Evolutionary conservation across 345 rosid genomes (phyloP).

Genomic region (Sonneratia alba): DNA sequence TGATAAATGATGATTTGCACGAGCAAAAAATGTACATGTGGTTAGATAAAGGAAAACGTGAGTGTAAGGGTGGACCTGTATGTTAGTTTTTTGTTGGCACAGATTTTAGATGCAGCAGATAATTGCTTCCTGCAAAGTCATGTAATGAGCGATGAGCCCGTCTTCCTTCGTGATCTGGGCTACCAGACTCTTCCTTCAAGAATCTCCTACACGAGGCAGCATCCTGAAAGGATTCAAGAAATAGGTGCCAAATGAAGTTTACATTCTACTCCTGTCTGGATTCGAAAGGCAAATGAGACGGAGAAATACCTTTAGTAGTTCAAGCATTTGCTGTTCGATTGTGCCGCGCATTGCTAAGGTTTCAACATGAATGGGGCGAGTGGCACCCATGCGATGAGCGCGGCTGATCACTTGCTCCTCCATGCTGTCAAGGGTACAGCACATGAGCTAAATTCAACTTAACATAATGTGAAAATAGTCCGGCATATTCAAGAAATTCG

Average conservation of each 20-base stretch:
- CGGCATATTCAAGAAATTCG: not conserved
- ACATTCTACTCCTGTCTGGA: not conserved
- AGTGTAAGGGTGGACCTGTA: not conserved
- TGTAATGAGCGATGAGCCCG: slow-evolving; percentile 54
- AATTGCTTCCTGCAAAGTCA: slow-evolving; percentile 85
- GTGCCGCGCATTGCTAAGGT: slow-evolving; percentile 89
- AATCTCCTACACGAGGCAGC: slow-evolving; percentile 43
- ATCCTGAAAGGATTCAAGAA: slow-evolving; percentile 32
- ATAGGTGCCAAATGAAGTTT: not conserved
- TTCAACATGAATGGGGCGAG: slow-evolving; percentile 74
- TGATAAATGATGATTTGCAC: not conserved
- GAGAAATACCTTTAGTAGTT: slow-evolving; percentile 52
- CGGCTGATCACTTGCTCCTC: slow-evolving; percentile 96
- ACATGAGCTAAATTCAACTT: not conserved
- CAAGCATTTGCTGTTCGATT: slow-evolving; percentile 87
- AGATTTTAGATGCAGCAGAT: slow-evolving; percentile 54
- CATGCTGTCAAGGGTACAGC: slow-evolving; percentile 36
- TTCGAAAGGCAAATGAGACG: not conserved
- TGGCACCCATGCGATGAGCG: slow-evolving; percentile 91
- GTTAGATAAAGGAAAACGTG: not conserved
- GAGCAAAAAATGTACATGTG: not conserved
- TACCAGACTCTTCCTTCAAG: slow-evolving; percentile 37
- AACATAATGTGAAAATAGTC: not conserved
- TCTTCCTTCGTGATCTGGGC: slow-evolving; percentile 30
- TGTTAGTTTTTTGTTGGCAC: slow-evolving; percentile 36